Conservation (phyloP, 106 monocot species). For the Acanthochlamys bracteata region DNA sequence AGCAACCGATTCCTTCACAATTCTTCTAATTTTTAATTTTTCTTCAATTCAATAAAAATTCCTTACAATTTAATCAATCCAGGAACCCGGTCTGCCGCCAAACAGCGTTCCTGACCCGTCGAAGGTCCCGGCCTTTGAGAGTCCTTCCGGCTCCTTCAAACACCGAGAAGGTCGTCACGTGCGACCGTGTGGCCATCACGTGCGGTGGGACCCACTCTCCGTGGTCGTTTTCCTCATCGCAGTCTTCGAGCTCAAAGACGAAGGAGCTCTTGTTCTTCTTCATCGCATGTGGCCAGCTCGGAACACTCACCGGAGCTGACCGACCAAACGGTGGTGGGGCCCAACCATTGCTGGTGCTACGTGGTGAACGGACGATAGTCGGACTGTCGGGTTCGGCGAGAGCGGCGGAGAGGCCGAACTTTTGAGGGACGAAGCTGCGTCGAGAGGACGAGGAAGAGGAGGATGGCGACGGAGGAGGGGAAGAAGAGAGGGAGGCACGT, state of each 20-base stretch:
- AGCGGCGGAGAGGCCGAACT: slow-evolving; percentile 45
- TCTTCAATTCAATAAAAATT: background rate
- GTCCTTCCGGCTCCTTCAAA: slow-evolving; percentile 82
- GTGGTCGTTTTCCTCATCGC: slow-evolving; percentile 31
- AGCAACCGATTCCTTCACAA: background rate
- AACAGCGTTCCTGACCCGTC: slow-evolving; percentile 67
- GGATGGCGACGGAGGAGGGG: slow-evolving; percentile 1
- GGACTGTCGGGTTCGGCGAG: slow-evolving; percentile 27
- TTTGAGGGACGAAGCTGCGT: slow-evolving; percentile 21
- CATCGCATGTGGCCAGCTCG: slow-evolving; percentile 31
- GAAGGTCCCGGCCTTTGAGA: slow-evolving; percentile 82
- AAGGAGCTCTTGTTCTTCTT: no score
- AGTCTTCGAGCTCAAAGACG: slow-evolving; percentile 5
- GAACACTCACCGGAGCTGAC: slow-evolving; percentile 70
- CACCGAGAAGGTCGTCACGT: slow-evolving; percentile 57
- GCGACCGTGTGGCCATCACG: slow-evolving; percentile 65
- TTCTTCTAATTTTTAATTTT: background rate
- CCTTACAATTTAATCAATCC: slow-evolving; percentile 18
- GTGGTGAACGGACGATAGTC: slow-evolving; percentile 8
- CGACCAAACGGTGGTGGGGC: slow-evolving; percentile 7
- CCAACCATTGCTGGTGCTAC: slow-evolving; percentile 14
- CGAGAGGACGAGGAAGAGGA: background rate
- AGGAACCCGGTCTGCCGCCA: slow-evolving; percentile 68
- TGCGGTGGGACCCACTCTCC: slow-evolving; percentile 80
- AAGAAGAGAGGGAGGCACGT: slow-evolving; percentile 6